A percentile compares a stretch with the other conserved stretches of the same genome.
phyloP scores from a whole-genome alignment of 805 yeast genomes.

The Candida chauliodis region DNA sequence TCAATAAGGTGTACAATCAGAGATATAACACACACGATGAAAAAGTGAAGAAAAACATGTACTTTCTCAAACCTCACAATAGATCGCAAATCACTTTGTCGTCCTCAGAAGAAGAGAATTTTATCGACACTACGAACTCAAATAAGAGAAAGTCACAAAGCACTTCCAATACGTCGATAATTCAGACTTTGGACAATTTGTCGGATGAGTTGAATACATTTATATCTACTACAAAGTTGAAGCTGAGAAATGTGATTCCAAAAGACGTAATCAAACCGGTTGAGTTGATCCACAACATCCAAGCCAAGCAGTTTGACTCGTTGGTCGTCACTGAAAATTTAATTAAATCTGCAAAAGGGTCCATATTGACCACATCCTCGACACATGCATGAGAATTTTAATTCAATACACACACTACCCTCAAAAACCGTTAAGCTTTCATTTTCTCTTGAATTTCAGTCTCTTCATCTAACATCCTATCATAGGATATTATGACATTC shows the following conservation, averaged over 20 bases:
- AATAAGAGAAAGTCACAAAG: constrained; percentile 19
- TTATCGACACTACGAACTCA: background rate
- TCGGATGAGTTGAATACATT: constrained; percentile 23
- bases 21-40: constrained; percentile 12
- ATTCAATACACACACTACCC: too few species aligned
- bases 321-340: background rate
- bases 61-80: constrained; percentile 27
- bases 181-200: constrained; percentile 26
- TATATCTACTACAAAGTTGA: constrained; percentile 7
- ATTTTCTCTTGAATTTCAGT: too few species aligned
- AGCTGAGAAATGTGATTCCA: constrained; percentile 4
- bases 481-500: too few species aligned
- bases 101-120: background rate
- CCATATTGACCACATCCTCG: too few species aligned
- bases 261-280: background rate
- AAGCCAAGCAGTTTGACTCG: background rate
- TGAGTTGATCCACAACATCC: constrained; percentile 2
- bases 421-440: too few species aligned
- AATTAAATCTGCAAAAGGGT: constrained; percentile 1
- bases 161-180: constrained; percentile 18
- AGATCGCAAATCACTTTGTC: constrained; percentile 18
- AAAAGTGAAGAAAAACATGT: constrained; percentile 15
- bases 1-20: constrained; percentile 19
- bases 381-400: too few species aligned
- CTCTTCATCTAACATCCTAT: too few species aligned